Percentiles rank a stretch among this genome's conserved stretches.
These are phyloP conservation scores for Populus pruinosa DNA, from an alignment of 345 rosid genomes.

Conservation along the genomic window DNA sequence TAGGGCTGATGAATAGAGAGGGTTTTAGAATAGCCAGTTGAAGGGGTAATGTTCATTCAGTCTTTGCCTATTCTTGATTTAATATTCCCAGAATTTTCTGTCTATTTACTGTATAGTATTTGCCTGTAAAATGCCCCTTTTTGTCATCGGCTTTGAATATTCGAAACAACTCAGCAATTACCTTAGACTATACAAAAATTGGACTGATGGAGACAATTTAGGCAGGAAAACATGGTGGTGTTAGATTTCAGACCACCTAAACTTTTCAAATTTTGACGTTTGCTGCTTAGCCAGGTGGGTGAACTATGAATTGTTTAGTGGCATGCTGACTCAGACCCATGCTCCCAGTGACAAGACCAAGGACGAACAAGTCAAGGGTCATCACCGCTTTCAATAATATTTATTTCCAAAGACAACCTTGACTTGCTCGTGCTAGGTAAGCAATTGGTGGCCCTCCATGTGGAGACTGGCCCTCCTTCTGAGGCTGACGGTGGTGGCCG, in stretches of 20 bases:
- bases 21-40: not conserved
- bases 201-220: not conserved
- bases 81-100: not conserved
- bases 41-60: not conserved
- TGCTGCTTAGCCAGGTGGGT: constrained; percentile 1
- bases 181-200: too few relatives aligned
- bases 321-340: constrained; percentile 3
- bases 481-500: not conserved
- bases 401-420: not conserved
- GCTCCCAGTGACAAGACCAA: not conserved
- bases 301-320: not conserved
- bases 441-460: not conserved
- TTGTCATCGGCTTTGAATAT: not conserved
- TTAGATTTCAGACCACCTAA: not conserved
- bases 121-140: not conserved
- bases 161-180: not conserved
- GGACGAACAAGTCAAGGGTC: not conserved
- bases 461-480: not conserved
- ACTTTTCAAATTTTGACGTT: not conserved
- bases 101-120: too few relatives aligned
- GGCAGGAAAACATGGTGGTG: not conserved
- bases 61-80: not conserved
- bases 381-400: not conserved
- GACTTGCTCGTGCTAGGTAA: not conserved
- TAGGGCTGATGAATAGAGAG: not conserved